Evolutionary conservation across 2,329 filamentous ascomycete genomes (phyloP), one percentile per base, ranked within the genome.

Genomic region (Fusarium praegraminearum): DNA sequence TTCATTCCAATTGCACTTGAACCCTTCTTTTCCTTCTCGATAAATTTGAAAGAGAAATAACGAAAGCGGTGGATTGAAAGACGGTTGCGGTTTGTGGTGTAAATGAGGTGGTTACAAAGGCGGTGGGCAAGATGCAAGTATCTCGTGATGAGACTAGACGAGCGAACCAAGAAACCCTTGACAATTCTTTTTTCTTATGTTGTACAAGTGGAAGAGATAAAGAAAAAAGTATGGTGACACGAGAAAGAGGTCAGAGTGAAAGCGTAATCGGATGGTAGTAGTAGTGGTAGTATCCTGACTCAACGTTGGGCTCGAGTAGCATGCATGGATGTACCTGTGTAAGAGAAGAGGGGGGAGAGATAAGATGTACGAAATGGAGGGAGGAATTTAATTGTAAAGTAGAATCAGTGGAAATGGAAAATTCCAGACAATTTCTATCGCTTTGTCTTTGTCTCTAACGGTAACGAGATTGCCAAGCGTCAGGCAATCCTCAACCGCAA

Each of bases 361-460:
- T 45, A 65, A 56, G n/a, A 57, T 22, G 67, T 41, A 41, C 32
- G 16, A 11, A 38, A 51, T 49, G 45, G 63, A 35, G 32, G 44
- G 26, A 57, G 11, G 38, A 40, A 38, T 36, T 35, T 52, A 53
- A 67, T 52, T 38, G 62, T 45, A 51, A 41, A 10, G 33, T 51
- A 47, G 53, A 58, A 56, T 41, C 56, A 71, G 56, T 65, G 68
- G 62, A 65, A 69, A 71, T 56, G 56, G 60, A 53, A 59, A 65
- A 57, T 70, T 70, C 67, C 67, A 62, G 53, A 65, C 44, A 50
- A 54, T 57, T 41, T 22, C 41, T 50, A 47, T 57, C 35, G 32
- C 20, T 53, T 33, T 28, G 35, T 58, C 44, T 64, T 55, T 61
- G 38, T 56, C 49, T 49, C 38, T 28, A 26, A 43, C 16, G 20